Evolutionary conservation across 2,329 filamentous ascomycete species (phyloP), one percentile per base, ranked within the genome.

Genomic region (Emericellopsis atlantica): DNA sequence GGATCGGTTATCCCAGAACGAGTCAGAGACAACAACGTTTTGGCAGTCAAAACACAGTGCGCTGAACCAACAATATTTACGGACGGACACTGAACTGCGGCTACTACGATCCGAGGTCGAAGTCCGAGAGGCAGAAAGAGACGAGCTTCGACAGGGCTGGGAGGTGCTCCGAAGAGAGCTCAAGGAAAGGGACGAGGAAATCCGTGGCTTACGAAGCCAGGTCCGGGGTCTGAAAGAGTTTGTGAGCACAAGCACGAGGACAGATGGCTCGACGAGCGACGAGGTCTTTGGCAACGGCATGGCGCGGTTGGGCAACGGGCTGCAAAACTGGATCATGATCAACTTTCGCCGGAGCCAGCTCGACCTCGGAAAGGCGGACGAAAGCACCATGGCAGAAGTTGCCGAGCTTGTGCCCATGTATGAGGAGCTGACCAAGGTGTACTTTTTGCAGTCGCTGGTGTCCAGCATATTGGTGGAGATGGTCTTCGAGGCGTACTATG

Each of bases 291-390:
- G 66, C 2, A 74, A 81, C 39, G 66, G 69, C 9, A 74, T 83
- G 65, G 65, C 69, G 39, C 67, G 71, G 43, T 55, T 86, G 37
- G 74, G 74, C 16, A 81, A 84, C 50, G 74, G 79, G 21, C 59
- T 84, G 49, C 80, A 85, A 59, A 84, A 86, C 50, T 87, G 81
- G 81, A 74, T 81, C 4, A 77, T 86, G 49, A 71, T 74, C 22
- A 74, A 82, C 53, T 86, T 82, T 48, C 69, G 81, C 40, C 74
- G 72, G 46, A 67, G 72, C 11, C 81, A 71, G 59, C 58, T 81
- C 37, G 72, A 74, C 49, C 48, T 71, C 3, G 56, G 61, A 1
- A 61, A 53, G 15, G 57, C 65, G 12, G 56, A 61, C 37, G 61
- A 66, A 32, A 55, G 60, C 12, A 61, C 61, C 9, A 54, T 65